A percentile compares a stretch with the other conserved stretches of the same genome.
Conservation (phyloP, 495 filamentous ascomycete species). For the Penicillium waksmanii region DNA sequence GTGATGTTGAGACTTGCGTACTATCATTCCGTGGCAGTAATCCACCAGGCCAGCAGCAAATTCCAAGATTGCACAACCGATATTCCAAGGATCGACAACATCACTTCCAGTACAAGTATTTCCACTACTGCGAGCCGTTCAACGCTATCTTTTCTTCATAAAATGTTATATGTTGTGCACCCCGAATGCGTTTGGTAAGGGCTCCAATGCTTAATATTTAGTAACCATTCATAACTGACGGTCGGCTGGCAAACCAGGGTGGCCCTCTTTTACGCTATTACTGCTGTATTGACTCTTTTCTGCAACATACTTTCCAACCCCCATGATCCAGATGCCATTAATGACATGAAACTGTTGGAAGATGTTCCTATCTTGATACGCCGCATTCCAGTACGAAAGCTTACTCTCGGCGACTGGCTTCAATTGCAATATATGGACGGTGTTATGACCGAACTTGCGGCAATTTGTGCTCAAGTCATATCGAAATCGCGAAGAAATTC, state of each 20-base stretch:
- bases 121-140: slow-evolving; percentile 20
- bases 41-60: slow-evolving; percentile 38
- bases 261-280: slow-evolving; percentile 24
- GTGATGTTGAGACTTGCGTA: slow-evolving; percentile 43
- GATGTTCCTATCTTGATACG: slow-evolving; percentile 3
- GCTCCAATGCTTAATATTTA: too few species aligned
- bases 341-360: slow-evolving; percentile 6
- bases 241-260: slow-evolving; percentile 10
- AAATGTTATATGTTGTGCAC: not conserved
- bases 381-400: not conserved
- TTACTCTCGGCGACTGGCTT: not conserved
- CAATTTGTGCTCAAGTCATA: not conserved
- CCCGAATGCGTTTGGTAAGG: slow-evolving; percentile 33
- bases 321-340: not conserved
- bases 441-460: not conserved
- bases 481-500: too few species aligned
- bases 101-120: slow-evolving; percentile 19
- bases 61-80: too few species aligned
- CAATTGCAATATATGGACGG: not conserved
- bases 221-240: slow-evolving; percentile 5
- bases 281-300: slow-evolving; percentile 25
- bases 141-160: slow-evolving; percentile 21
- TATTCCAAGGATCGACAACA: slow-evolving; percentile 17
- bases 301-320: slow-evolving; percentile 18
- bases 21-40: slow-evolving; percentile 40